A percentile compares a stretch with the other conserved stretches of the same genome.
Conservation (phyloP, 371 early-diverging fungal species). For the Haplosporangium sp. region DNA sequence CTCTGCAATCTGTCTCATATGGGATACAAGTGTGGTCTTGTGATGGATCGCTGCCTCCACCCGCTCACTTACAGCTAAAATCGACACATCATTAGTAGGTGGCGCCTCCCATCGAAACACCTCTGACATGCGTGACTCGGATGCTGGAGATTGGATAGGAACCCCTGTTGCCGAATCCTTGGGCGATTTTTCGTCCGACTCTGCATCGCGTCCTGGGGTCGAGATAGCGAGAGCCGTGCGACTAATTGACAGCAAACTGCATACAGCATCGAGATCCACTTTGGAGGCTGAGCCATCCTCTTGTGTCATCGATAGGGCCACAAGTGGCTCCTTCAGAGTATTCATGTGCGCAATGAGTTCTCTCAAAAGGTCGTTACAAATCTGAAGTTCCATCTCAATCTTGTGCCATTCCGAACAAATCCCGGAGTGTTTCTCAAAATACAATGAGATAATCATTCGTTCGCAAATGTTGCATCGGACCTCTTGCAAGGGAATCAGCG, state of each 20-base stretch:
- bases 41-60: constrained; percentile 46
- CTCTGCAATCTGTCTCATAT: constrained; percentile 49
- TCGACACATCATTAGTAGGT: constrained; percentile 54
- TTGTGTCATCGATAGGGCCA: not conserved
- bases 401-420: constrained; percentile 84
- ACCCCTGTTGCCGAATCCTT: constrained; percentile 26
- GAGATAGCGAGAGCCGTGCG: constrained; percentile 63
- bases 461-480: constrained; percentile 87
- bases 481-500: constrained; percentile 56
- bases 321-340: constrained; percentile 57
- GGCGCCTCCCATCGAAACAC: constrained; percentile 69
- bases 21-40: constrained; percentile 42
- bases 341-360: constrained; percentile 69
- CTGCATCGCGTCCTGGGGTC: constrained; percentile 63
- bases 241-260: constrained; percentile 26
- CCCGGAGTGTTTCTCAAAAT: constrained; percentile 83
- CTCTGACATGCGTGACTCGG: constrained; percentile 65
- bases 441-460: constrained; percentile 73
- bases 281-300: constrained; percentile 10
- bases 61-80: constrained; percentile 30
- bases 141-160: constrained; percentile 60
- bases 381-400: constrained; percentile 77
- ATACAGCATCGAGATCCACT: constrained; percentile 21
- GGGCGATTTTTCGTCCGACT: constrained; percentile 32
- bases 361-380: constrained; percentile 78